These are phyloP conservation scores for Linnemannia zychae DNA, from an alignment of 192 early-diverging fungal genomes.

Conservation along the genomic window DNA sequence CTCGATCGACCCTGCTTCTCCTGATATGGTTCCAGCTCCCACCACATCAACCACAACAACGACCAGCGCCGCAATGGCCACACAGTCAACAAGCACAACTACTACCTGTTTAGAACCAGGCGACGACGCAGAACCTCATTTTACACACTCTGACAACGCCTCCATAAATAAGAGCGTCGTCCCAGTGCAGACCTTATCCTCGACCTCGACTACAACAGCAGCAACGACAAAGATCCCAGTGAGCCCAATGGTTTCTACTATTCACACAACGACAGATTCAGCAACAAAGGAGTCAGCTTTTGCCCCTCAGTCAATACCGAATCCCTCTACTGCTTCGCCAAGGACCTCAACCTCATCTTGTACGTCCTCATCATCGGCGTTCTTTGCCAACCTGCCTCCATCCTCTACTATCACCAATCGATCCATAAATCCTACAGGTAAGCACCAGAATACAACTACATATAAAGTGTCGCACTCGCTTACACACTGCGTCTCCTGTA, in stretches of 20 bases:
- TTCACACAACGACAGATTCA: neutral
- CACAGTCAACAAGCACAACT: slow-evolving; percentile 23
- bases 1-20: neutral
- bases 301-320: neutral
- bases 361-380: slow-evolving; percentile 1
- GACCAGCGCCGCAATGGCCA: slow-evolving; percentile 35
- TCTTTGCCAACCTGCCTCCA: neutral
- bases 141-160: neutral
- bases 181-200: neutral
- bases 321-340: neutral
- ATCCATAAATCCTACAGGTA: neutral
- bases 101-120: slow-evolving; percentile 27
- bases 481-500: neutral
- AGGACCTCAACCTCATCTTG: neutral
- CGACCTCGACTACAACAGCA: slow-evolving; percentile 4
- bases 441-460: neutral
- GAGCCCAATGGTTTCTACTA: neutral
- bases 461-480: neutral
- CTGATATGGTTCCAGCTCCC: neutral
- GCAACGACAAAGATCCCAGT: slow-evolving; percentile 1
- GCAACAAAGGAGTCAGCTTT: neutral
- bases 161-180: neutral
- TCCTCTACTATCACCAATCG: neutral
- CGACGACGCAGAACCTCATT: slow-evolving; percentile 19
- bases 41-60: slow-evolving; percentile 19